These are phyloP conservation scores for Nigrograna mackinnonii DNA, from an alignment of 2,329 filamentous ascomycete species.

Conservation along the genomic window DNA sequence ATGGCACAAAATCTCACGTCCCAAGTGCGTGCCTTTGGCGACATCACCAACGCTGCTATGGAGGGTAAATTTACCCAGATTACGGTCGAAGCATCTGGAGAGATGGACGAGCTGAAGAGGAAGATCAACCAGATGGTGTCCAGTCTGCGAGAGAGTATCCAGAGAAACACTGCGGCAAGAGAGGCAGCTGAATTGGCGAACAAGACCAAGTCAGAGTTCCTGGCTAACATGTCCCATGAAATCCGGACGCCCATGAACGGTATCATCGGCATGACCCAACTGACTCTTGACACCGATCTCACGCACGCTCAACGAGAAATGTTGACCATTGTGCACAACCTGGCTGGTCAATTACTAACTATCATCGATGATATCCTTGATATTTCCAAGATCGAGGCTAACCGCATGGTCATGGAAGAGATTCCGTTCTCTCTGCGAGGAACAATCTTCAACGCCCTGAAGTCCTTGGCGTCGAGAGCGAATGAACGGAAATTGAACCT, in stretches of 20 bases:
- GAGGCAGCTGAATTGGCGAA: slow-evolving; percentile 96
- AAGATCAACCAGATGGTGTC: slow-evolving; percentile 99
- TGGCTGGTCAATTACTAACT: slow-evolving; percentile 93
- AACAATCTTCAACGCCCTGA: slow-evolving; percentile 95
- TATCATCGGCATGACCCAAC: slow-evolving; percentile 96
- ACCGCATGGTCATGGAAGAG: slow-evolving; percentile 97
- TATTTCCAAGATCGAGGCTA: slow-evolving; percentile 82
- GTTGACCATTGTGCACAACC: slow-evolving; percentile 96
- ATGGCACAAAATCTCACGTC: slow-evolving; percentile 86
- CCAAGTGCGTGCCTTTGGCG: slow-evolving; percentile 95
- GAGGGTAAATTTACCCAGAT: slow-evolving; percentile 97
- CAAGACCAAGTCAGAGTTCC: slow-evolving; percentile 97
- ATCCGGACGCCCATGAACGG: slow-evolving; percentile 98
- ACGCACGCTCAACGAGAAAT: slow-evolving; percentile 97
- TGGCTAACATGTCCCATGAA: slow-evolving; percentile 99
- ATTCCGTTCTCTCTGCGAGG: slow-evolving; percentile 94
- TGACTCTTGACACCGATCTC: slow-evolving; percentile 90
- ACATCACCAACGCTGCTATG: slow-evolving; percentile 97
- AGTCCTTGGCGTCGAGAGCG: slow-evolving; percentile 94
- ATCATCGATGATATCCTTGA: slow-evolving; percentile 86
- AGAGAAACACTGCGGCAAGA: slow-evolving; percentile 92
- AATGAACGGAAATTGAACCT: slow-evolving; percentile 94
- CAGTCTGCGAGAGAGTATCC: slow-evolving; percentile 92
- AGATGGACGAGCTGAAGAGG: slow-evolving; percentile 98
- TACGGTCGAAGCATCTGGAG: slow-evolving; percentile 94